Base-by-base conservation (phyloP, 2,329 filamentous ascomycete genomes). In the Leptosphaerulina australis region DNA sequence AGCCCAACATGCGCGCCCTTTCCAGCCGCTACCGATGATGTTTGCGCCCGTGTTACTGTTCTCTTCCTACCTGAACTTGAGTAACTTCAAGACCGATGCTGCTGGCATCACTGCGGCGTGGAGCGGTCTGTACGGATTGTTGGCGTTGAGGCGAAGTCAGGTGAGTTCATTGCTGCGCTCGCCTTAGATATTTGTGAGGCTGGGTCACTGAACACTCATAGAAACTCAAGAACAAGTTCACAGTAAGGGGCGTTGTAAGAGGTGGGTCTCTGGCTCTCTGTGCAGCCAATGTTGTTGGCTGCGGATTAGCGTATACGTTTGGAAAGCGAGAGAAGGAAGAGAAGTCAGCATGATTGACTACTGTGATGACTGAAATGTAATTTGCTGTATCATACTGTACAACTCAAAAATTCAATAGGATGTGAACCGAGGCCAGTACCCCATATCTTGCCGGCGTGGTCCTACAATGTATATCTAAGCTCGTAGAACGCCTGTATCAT, bases 1-100 rank as follows among this genome's bases (percentile, higher is more conserved):
- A 30, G 83, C 85, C 9, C 83, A 88, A 62, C 83, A 88, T 74
- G 76, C 81, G 33, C 83, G 83, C n/a, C 86, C 86, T 6, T 84
- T 86, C 70, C 84, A 86, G 66, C 66, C 77, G 5, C 75, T 88
- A 0, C 86, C 86, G 3, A 85, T 88, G 80, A 71, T 86, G 56
- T 88, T 88, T 67, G 81, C 85, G 4, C 85, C 85, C 2, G 74
- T 86, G 47, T 77, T 88, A 3, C 77, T 88, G 50, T 86, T 88
- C 73, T 81, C 81, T 41, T 82, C 82, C 49, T 88, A 88, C 64
- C 74, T 88, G 34, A 88, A 88, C 66, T 64, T 88, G 22, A 79
- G 79, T 55, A 79, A 79, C 51, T 87, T 81, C 74, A 82, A 83
- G 65, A 81, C 81, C 38, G 86, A 88, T 62, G 78, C 79, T 15